Evolutionary conservation across 805 yeast species (phyloP).

Genomic region (Starmerella sirachaensis): DNA sequence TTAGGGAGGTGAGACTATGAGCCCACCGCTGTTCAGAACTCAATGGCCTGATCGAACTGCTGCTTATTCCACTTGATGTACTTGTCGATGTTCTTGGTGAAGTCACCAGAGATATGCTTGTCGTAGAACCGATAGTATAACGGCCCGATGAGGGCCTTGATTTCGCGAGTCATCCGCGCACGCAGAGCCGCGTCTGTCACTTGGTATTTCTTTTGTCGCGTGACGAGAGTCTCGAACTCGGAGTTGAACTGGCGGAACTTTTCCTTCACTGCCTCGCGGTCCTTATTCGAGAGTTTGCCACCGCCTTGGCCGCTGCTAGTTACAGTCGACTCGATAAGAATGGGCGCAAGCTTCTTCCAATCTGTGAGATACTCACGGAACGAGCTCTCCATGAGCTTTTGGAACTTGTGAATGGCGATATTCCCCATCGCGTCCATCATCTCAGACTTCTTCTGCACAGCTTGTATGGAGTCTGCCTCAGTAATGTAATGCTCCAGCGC

Average conservation of each 20-base stretch:
- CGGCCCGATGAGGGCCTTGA: slow-evolving; percentile 55
- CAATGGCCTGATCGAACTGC: slow-evolving; percentile 29
- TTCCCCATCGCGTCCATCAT: slow-evolving; percentile 28
- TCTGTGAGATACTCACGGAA: slow-evolving; percentile 51
- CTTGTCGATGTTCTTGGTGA: slow-evolving; percentile 57
- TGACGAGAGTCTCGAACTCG: slow-evolving; percentile 66
- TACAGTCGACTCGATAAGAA: slow-evolving; percentile 69
- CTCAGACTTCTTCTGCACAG: slow-evolving; percentile 31
- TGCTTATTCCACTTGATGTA: slow-evolving; percentile 47
- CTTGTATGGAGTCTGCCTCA: slow-evolving; percentile 10
- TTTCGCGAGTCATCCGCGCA: slow-evolving; percentile 54
- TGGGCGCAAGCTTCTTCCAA: slow-evolving; percentile 72
- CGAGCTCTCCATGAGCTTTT: slow-evolving; percentile 41
- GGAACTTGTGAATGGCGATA: slow-evolving; percentile 30
- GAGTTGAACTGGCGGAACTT: slow-evolving; percentile 71
- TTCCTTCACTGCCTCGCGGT: slow-evolving; percentile 72
- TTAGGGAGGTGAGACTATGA: too few relatives aligned
- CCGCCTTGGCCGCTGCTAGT: slow-evolving; percentile 35
- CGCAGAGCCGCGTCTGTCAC: slow-evolving; percentile 57
- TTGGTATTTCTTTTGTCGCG: slow-evolving; percentile 50
- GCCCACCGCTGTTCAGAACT: slow-evolving; percentile 2
- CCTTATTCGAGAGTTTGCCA: slow-evolving; percentile 41
- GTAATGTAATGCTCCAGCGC: slow-evolving; percentile 20
- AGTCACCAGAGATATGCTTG: slow-evolving; percentile 57
- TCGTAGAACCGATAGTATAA: slow-evolving; percentile 77